These are phyloP conservation scores for Cardamine occulta DNA, from an alignment of 345 rosid genomes.

Conservation along the genomic window DNA sequence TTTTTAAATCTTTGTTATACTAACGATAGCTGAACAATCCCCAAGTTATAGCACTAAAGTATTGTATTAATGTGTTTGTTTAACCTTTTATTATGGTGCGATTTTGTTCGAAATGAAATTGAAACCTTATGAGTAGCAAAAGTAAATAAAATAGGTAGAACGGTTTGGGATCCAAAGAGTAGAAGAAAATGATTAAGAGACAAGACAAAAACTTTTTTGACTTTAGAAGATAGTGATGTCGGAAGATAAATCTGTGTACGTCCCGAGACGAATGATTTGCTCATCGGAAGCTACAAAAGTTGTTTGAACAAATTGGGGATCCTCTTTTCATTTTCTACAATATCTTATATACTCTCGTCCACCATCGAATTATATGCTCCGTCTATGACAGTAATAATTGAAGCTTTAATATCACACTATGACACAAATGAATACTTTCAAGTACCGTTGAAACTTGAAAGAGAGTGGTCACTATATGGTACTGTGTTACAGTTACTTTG, in stretches of 20 bases:
- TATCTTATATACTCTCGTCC: not conserved
- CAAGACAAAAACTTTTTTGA: conserved; percentile 40
- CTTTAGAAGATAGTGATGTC: conserved; percentile 48
- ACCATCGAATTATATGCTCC: conserved; percentile 20
- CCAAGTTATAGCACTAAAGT: not conserved
- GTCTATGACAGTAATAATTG: conserved; percentile 32
- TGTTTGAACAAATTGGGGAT: conserved; percentile 44
- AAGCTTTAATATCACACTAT: conserved; percentile 8
- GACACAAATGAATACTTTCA: not conserved
- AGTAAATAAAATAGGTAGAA: not conserved
- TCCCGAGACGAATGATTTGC: conserved; percentile 48
- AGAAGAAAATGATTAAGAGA: conserved; percentile 44
- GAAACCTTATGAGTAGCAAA: conserved; percentile 34
- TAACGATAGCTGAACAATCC: conserved; percentile 8
- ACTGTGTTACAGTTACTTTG: not conserved
- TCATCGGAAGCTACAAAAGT: conserved; percentile 46
- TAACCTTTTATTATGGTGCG: not conserved
- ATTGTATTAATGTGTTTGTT: not conserved
- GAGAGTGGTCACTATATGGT: conserved; percentile 17
- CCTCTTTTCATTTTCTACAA: conserved; percentile 22
- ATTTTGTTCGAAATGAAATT: not conserved
- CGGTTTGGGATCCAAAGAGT: conserved; percentile 37
- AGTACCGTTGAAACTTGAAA: conserved; percentile 4
- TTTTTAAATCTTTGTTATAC: conserved; percentile 12
- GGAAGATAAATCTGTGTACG: conserved; percentile 46